Evolutionary conservation across 495 filamentous ascomycete genomes (phyloP).

Genomic region (Hypoxylon intermedium): DNA sequence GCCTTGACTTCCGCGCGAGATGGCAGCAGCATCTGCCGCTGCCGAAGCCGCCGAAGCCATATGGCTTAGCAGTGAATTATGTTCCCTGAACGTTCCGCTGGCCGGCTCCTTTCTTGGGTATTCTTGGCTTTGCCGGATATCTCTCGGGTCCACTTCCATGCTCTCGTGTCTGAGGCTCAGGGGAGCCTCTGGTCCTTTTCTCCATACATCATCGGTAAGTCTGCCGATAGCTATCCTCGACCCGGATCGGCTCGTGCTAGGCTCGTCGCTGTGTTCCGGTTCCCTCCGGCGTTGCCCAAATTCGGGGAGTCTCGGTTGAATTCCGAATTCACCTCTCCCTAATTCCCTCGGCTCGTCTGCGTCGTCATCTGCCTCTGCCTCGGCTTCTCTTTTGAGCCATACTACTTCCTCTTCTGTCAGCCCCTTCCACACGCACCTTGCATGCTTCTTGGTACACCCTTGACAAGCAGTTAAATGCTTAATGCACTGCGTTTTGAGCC

Average conservation of each 20-base stretch:
- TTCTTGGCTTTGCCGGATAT: slow-evolving; percentile 30
- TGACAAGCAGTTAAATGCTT: slow-evolving; percentile 86
- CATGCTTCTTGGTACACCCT: slow-evolving; percentile 88
- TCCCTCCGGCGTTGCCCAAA: slow-evolving; percentile 30
- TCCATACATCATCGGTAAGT: slow-evolving; percentile 40
- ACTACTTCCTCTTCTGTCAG: slow-evolving; percentile 73
- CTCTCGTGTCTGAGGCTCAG: slow-evolving; percentile 28
- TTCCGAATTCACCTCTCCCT: slow-evolving; percentile 27
- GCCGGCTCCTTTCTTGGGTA: slow-evolving; percentile 31
- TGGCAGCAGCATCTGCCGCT: slow-evolving; percentile 40
- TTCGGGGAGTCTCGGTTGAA: slow-evolving; percentile 24
- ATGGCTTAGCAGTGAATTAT: slow-evolving; percentile 41
- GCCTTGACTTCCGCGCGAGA: slow-evolving; percentile 32
- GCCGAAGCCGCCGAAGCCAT: slow-evolving; percentile 43
- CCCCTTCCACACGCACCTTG: slow-evolving; percentile 82
- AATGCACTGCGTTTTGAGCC: slow-evolving; percentile 79
- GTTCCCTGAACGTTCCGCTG: slow-evolving; percentile 18
- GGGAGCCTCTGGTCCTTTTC: slow-evolving; percentile 34
- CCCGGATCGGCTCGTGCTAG: slow-evolving; percentile 21
- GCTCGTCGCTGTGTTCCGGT: slow-evolving; percentile 32
- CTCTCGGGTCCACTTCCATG: slow-evolving; percentile 39
- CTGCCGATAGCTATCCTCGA: slow-evolving; percentile 39
- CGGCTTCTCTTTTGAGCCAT: slow-evolving; percentile 38
- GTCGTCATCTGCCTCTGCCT: slow-evolving; percentile 37
- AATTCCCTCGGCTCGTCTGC: slow-evolving; percentile 37